phyloP scores from a whole-genome alignment of 202 grass and related monocot genomes.

The Dendrocalamus latiflorus region DNA sequence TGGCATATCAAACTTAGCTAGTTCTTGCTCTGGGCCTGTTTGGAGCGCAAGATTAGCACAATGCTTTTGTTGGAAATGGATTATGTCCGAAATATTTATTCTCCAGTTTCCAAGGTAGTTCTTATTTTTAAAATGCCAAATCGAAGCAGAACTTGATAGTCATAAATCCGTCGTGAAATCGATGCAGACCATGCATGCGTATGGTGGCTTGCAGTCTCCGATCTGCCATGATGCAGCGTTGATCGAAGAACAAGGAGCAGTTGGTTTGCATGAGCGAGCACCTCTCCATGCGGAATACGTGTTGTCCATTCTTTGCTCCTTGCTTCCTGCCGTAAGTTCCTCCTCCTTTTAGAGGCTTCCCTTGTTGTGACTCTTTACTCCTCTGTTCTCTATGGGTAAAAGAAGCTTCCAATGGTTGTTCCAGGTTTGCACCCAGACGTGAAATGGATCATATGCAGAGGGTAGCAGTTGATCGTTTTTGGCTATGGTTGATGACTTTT shows the following conservation, averaged over 20 bases:
- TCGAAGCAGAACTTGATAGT: background rate
- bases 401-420: conserved; percentile 36
- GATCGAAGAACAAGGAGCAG: conserved; percentile 41
- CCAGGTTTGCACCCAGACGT: too few species aligned
- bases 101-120: background rate
- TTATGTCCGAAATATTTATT: background rate
- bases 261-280: conserved; percentile 46
- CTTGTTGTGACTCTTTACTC: conserved; percentile 41
- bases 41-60: background rate
- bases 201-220: background rate
- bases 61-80: background rate
- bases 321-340: conserved; percentile 39
- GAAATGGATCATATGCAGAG: too few species aligned
- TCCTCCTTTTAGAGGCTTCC: background rate
- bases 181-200: conserved; percentile 4
- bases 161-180: conserved; percentile 14
- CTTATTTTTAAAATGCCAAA: background rate
- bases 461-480: too few species aligned
- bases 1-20: background rate
- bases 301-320: conserved; percentile 54
- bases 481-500: too few species aligned
- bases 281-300: conserved; percentile 44
- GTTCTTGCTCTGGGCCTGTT: background rate
- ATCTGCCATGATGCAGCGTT: background rate
- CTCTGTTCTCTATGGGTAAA: background rate